Base-by-base conservation (phyloP, 345 rosid species). In the Populus euphratica region DNA sequence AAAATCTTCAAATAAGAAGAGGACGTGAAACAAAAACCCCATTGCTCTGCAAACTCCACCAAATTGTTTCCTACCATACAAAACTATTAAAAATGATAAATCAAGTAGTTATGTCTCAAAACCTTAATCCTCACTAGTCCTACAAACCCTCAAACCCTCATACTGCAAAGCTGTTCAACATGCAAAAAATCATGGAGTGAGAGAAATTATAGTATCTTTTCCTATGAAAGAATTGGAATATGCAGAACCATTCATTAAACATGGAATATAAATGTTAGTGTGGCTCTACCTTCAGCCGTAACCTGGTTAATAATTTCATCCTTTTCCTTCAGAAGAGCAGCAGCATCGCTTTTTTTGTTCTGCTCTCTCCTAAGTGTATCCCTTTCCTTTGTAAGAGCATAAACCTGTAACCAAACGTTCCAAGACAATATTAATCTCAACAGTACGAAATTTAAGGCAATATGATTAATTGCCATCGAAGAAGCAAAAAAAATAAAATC, bases 321-420 rank as follows among this genome's bases (percentile, higher is more conserved):
- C 82, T 96, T 96, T 86, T 96, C 99, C 89, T 92, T 94, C 76
- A 96, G 84, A 85, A 96, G 99, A 77, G 93, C 97, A 67, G 98
- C 97, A 39, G 99, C 97, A 80, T 96, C 99, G 86, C 92, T 92
- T 87, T 88, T 92, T 85, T 86, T 96, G 85, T 80, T 92, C 83
- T 92, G 99, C 84, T 96, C 97, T 86, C 99, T 92, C 80, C 98
- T 83, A 56, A 96, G 99, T 39, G 98, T 91, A 86, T 94, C 99
- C 83, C 98, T 91, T 87, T 96, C 99, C 87, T 86, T 96, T 25
- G 99, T 94, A 82, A 94, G 91, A 68, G 98, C 95, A 86, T 96
- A 96, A 77, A 93, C 92, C 99, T 96, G 85, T 68, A 84, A 79
- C 72, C 69, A 62, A 43, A 84, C 56, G 56, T 47, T 59, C 74